Conservation (phyloP, 805 yeast genomes). For the Wickerhamiella domercqiae region DNA sequence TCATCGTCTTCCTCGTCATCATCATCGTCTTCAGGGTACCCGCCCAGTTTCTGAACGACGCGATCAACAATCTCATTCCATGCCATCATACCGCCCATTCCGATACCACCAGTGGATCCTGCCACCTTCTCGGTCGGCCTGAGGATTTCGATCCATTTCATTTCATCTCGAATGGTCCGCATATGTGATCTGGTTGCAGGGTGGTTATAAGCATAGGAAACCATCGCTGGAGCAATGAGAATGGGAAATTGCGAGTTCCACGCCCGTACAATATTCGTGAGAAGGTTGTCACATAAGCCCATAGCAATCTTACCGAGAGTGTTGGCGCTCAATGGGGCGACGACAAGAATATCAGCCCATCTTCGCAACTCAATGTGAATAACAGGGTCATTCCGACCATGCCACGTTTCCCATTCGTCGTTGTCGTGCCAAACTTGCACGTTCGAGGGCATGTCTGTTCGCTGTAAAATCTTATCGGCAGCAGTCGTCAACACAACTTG, state of each 20-base stretch:
- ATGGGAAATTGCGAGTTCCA: constrained; percentile 92
- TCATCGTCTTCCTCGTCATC: constrained; percentile 32
- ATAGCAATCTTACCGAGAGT: constrained; percentile 76
- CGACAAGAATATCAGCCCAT: constrained; percentile 89
- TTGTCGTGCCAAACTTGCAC: constrained; percentile 83
- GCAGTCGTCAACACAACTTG: constrained; percentile 76
- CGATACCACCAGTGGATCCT: constrained; percentile 89
- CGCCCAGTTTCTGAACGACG: constrained; percentile 55
- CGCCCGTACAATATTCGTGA: constrained; percentile 82
- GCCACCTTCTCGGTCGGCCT: constrained; percentile 90
- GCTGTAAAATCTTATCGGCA: constrained; percentile 61
- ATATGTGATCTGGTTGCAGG: constrained; percentile 77
- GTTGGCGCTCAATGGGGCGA: constrained; percentile 93
- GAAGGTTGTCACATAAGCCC: constrained; percentile 82
- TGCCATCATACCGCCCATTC: constrained; percentile 99
- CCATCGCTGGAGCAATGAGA: constrained; percentile 90
- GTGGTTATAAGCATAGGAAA: constrained; percentile 78
- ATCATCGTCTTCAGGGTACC: constrained; percentile 42
- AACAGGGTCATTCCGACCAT: constrained; percentile 71
- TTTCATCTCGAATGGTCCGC: constrained; percentile 62
- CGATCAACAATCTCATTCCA: constrained; percentile 87
- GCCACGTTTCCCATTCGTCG: constrained; percentile 93
- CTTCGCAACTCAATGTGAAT: constrained; percentile 86
- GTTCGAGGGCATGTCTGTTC: constrained; percentile 43
- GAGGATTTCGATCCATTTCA: constrained; percentile 90